Base-by-base conservation (phyloP, 1,139 yeast genomes). In the Sugiyamaella paludigena region DNA sequence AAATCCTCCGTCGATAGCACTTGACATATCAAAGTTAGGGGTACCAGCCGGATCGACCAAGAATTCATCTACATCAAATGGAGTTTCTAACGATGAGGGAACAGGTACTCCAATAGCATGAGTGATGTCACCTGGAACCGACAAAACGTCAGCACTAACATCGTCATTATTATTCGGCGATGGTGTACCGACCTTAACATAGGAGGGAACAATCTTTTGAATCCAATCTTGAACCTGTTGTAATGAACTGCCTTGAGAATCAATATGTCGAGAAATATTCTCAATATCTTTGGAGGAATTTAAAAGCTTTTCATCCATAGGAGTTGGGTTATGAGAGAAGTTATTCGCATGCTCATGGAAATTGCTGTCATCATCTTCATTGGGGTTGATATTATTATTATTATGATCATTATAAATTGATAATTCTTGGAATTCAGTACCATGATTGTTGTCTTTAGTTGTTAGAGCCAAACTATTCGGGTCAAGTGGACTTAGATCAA, bases 191-290 rank as follows among this genome's bases (percentile, higher is more conserved):
- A 29, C 34, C 37, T 38, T 42, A 13, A 37, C 40, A 15, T 49
- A 56, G 12, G 47, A 43, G 7, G 63, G 61, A 12, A 53, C 53
- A 38, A 59, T 53, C 36, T 52, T 50, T 33, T 57, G 54, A n/a
- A 68, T 58, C 68, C 69, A 63, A 35, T 69, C 69, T 48, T 67
- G 68, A 6, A 69, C 67, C 35, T 57, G 62, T 49, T 66, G 66
- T 24, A 69, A 53, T 4, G 68, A 59, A 31, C 50, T 51, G 24
- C 65, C 70, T 40, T 68, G 69, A 26, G 56, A 43, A 10, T 61
- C 65, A 27, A 69, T 51, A 13, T 62, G 61, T 11, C 54, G 50
- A 12, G 61, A 51, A 19, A 67, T 51, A 35, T 61, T 58, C 16
- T 64, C 67, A 10, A 67, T 52, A n/a, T 61, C 55, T 19, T 52